phyloP scores from a whole-genome alignment of 202 grass and related monocot species.

The Setaria viridis region DNA sequence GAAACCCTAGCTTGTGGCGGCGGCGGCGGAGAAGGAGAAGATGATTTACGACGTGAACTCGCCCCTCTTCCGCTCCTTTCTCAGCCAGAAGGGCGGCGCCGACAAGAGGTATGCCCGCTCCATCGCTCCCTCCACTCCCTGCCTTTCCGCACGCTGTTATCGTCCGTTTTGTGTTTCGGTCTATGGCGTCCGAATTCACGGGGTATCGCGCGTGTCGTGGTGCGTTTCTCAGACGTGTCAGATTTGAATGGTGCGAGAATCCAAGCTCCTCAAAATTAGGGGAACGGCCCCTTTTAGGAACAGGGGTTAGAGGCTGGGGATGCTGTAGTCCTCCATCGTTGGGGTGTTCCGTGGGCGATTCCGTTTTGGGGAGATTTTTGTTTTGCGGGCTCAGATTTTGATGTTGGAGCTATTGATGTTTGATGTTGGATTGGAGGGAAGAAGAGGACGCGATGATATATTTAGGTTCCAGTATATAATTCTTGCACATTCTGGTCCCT shows the following conservation, averaged over 20 bases:
- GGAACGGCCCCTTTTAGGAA: background rate
- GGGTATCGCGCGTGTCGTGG: background rate
- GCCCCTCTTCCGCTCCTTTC: constrained; percentile 63
- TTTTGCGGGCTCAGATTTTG: background rate
- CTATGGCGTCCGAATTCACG: too few species aligned
- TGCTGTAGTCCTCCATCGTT: too few species aligned
- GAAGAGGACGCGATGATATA: background rate
- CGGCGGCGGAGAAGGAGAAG: background rate
- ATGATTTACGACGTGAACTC: constrained; percentile 74
- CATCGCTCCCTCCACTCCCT: background rate
- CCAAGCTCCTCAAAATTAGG: background rate
- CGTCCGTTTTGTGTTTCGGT: background rate
- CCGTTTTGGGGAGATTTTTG: background rate
- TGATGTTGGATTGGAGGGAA: background rate
- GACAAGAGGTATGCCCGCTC: constrained; percentile 17
- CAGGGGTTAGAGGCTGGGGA: background rate
- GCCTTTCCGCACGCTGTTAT: background rate
- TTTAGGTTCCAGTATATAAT: background rate
- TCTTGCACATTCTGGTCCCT: too few species aligned
- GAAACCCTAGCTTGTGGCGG: constrained; percentile 19
- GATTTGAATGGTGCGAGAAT: background rate
- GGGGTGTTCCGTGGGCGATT: too few species aligned
- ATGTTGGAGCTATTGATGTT: background rate
- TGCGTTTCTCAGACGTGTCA: background rate
- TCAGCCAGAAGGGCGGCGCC: constrained; percentile 65